Percentiles rank a stretch among this genome's conserved stretches.
These are phyloP conservation scores for Rugonectria rugulosa DNA, from an alignment of 2,329 filamentous ascomycete species.

Conservation along the genomic window DNA sequence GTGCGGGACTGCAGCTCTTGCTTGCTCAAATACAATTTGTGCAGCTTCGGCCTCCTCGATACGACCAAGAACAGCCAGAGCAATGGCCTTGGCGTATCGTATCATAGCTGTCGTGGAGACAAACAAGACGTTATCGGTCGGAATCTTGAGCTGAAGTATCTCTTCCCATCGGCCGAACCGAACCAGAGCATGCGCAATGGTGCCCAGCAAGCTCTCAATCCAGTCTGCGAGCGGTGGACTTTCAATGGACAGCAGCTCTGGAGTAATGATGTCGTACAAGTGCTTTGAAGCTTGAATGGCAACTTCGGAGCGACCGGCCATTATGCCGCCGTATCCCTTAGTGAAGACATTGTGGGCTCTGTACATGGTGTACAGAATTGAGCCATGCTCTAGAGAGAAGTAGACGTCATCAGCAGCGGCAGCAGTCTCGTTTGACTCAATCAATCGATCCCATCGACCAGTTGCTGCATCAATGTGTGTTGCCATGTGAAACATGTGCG, in stretches of 20 bases:
- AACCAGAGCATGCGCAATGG: slow-evolving; percentile 74
- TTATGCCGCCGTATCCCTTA: slow-evolving; percentile 78
- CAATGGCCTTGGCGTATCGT: slow-evolving; percentile 74
- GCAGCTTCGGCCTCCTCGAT: slow-evolving; percentile 58
- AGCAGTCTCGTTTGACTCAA: slow-evolving; percentile 72
- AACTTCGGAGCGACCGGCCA: slow-evolving; percentile 69
- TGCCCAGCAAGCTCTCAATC: slow-evolving; percentile 73
- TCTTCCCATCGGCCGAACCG: slow-evolving; percentile 78
- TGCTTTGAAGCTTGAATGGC: slow-evolving; percentile 66
- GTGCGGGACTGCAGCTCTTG: slow-evolving; percentile 50
- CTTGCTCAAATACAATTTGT: too few species aligned
- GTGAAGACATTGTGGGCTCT: slow-evolving; percentile 78
- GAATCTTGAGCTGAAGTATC: slow-evolving; percentile 63
- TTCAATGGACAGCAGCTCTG: slow-evolving; percentile 67
- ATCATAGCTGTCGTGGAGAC: slow-evolving; percentile 72
- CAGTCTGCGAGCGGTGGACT: slow-evolving; percentile 80
- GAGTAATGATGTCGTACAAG: slow-evolving; percentile 69
- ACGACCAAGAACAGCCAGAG: slow-evolving; percentile 64
- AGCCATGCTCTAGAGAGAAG: slow-evolving; percentile 61
- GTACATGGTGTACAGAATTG: slow-evolving; percentile 81
- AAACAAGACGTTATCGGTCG: slow-evolving; percentile 66
- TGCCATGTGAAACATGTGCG: slow-evolving; percentile 79
- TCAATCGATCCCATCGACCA: slow-evolving; percentile 72
- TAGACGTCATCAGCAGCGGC: slow-evolving; percentile 73
- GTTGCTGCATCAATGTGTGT: slow-evolving; percentile 73